Conservation (phyloP, 768 basidiomycete genomes). For the Mycena olivaceomarginata region DNA sequence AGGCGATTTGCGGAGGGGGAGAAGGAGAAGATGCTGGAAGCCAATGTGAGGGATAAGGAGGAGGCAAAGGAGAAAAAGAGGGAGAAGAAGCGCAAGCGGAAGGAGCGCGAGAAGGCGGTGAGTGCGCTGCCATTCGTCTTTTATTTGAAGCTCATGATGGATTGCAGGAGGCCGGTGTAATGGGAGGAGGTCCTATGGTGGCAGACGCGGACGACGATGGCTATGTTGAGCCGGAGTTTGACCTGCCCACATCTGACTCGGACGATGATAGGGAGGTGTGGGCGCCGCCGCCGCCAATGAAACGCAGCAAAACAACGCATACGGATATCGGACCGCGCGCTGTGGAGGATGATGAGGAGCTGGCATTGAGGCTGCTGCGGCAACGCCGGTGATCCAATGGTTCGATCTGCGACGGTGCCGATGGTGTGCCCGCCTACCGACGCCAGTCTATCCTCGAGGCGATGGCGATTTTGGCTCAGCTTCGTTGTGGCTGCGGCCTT, state of each 20-base stretch:
- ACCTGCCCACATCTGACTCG: slow-evolving; percentile 62
- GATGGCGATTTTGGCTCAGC: too few species aligned
- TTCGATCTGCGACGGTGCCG: too few species aligned
- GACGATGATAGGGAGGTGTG: slow-evolving; percentile 58
- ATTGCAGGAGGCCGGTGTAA: slow-evolving; percentile 53
- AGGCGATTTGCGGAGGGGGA: slow-evolving; percentile 84
- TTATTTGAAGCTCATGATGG: slow-evolving; percentile 36
- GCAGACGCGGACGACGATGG: slow-evolving; percentile 62
- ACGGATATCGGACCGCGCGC: background rate
- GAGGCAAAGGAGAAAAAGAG: slow-evolving; percentile 91
- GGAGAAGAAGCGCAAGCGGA: slow-evolving; percentile 95
- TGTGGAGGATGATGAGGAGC: background rate
- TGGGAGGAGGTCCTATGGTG: slow-evolving; percentile 60
- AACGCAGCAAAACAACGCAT: slow-evolving; percentile 47
- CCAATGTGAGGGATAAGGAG: slow-evolving; percentile 86
- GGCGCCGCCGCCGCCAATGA: slow-evolving; percentile 53
- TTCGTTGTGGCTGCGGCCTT: too few species aligned
- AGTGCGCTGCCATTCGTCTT: slow-evolving; percentile 48
- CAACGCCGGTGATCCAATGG: background rate
- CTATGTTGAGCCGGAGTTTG: slow-evolving; percentile 84
- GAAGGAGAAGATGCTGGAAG: slow-evolving; percentile 79
- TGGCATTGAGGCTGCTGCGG: background rate
- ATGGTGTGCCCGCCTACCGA: too few species aligned
- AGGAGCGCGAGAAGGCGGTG: slow-evolving; percentile 80
- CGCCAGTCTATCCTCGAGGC: too few species aligned